A percentile compares a stretch with the other conserved stretches of the same genome.
Conservation (phyloP, 768 basidiomycete genomes). For the Tylopilus plumbeoviolaceoides region DNA sequence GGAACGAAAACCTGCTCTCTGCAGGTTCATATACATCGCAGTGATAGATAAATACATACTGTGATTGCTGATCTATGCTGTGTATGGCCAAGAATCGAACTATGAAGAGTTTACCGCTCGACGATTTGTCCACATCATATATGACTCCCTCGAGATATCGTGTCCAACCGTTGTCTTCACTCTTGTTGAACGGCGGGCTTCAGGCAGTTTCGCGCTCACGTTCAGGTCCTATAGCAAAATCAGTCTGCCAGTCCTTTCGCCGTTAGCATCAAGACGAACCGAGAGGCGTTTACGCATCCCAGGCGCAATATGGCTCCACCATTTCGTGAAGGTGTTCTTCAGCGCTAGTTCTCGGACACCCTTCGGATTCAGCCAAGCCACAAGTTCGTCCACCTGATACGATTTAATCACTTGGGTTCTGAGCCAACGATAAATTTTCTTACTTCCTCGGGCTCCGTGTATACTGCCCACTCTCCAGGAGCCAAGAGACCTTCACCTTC, state of each 20-base stretch:
- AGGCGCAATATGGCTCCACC: slow-evolving; percentile 78
- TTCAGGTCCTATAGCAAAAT: slow-evolving; percentile 54
- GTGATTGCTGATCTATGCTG: slow-evolving; percentile 19
- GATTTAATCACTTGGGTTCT: slow-evolving; percentile 7
- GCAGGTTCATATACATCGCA: slow-evolving; percentile 8
- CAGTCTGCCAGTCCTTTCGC: slow-evolving; percentile 8
- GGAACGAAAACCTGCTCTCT: no score
- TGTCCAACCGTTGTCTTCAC: slow-evolving; percentile 54
- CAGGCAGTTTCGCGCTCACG: slow-evolving; percentile 64
- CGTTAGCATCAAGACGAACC: slow-evolving; percentile 41
- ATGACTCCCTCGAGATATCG: slow-evolving; percentile 73
- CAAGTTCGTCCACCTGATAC: slow-evolving; percentile 70
- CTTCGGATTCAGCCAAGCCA: slow-evolving; percentile 89
- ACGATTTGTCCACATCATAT: slow-evolving; percentile 87
- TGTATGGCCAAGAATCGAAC: slow-evolving; percentile 1
- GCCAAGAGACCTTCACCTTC: slow-evolving; percentile 77
- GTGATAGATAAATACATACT: slow-evolving; percentile 22
- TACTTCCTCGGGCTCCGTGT: slow-evolving; percentile 85
- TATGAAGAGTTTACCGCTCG: slow-evolving; percentile 48
- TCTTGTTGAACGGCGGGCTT: slow-evolving; percentile 76
- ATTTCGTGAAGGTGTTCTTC: slow-evolving; percentile 72
- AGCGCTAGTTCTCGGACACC: slow-evolving; percentile 84
- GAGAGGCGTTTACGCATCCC: slow-evolving; percentile 74
- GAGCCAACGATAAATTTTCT: neutral
- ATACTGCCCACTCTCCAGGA: slow-evolving; percentile 87